Conservation (phyloP, 352 stramenopile species). For the Globisporangium paroecandrum region DNA sequence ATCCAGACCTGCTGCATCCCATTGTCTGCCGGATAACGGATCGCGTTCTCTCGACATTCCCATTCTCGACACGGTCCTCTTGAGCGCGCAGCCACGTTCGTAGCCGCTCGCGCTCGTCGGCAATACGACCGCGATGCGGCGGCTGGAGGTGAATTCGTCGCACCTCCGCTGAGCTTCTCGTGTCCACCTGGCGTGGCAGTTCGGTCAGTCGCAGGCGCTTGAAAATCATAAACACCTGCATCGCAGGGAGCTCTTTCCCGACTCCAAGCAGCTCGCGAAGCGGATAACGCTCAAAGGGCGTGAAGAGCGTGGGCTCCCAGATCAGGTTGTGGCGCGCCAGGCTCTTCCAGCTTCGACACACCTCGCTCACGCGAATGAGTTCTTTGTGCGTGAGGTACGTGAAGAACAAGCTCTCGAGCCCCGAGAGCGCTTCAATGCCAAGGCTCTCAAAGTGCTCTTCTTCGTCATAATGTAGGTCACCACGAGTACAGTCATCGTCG, state of each 20-base stretch:
- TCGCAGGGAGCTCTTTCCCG: slow-evolving; percentile 40
- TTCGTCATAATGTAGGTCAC: background rate
- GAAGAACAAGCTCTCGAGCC: slow-evolving; percentile 63
- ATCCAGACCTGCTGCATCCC: background rate
- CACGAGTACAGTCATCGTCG: slow-evolving; percentile 16
- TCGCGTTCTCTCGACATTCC: background rate
- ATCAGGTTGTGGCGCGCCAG: slow-evolving; percentile 54
- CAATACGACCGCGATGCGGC: slow-evolving; percentile 7
- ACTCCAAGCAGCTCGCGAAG: slow-evolving; percentile 55
- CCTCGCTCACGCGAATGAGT: slow-evolving; percentile 39
- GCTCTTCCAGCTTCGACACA: slow-evolving; percentile 56
- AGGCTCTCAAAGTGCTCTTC: background rate
- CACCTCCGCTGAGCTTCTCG: background rate
- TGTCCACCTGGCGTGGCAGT: slow-evolving; percentile 10
- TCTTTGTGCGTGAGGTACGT: slow-evolving; percentile 46
- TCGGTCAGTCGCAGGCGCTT: slow-evolving; percentile 39
- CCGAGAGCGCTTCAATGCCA: slow-evolving; percentile 51
- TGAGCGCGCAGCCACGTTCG: slow-evolving; percentile 8
- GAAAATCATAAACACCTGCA: slow-evolving; percentile 77
- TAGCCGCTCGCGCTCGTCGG: slow-evolving; percentile 21
- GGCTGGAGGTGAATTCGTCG: background rate
- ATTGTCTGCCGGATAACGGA: background rate
- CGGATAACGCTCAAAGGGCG: slow-evolving; percentile 57
- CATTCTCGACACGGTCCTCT: background rate
- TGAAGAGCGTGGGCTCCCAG: slow-evolving; percentile 67